Conservation (phyloP, 2,329 filamentous ascomycete genomes). For the Fusarium abutilonis region DNA sequence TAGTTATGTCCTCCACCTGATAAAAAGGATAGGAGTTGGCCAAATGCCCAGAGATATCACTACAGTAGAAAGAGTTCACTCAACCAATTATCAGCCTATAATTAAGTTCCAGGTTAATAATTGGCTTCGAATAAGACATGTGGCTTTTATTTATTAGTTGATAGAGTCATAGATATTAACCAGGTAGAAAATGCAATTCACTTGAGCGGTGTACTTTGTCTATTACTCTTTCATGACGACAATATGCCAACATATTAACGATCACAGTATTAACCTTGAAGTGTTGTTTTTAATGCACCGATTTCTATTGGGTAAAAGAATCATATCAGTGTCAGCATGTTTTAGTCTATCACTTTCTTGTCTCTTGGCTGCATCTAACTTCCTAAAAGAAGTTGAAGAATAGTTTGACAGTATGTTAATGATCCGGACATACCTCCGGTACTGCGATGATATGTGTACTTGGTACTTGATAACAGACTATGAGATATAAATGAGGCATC, state of each 20-base stretch:
- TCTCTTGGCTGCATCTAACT: background rate
- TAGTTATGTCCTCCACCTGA: too few relatives aligned
- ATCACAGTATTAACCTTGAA: background rate
- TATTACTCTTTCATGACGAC: constrained; percentile 10
- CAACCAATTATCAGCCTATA: too few relatives aligned
- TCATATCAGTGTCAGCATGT: background rate
- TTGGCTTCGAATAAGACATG: background rate
- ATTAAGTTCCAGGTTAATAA: too few relatives aligned
- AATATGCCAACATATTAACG: background rate
- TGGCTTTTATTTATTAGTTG: background rate
- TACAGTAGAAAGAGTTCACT: too few relatives aligned
- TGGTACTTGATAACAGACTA: too few relatives aligned
- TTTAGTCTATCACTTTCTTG: background rate
- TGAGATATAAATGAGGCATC: too few relatives aligned
- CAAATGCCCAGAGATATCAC: too few relatives aligned
- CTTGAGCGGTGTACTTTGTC: background rate
- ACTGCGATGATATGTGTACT: too few relatives aligned
- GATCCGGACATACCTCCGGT: constrained; percentile 5
- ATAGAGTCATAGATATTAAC: background rate
- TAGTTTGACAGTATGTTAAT: background rate
- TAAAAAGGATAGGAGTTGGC: too few relatives aligned
- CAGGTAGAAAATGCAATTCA: too few relatives aligned
- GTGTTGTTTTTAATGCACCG: background rate
- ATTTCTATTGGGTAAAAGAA: background rate
- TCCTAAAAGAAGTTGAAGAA: background rate